A percentile compares a stretch with the other conserved stretches of the same genome.
Evolutionary conservation across 495 filamentous ascomycete species (phyloP).

Genomic region (Talaromyces trachyspermus): DNA sequence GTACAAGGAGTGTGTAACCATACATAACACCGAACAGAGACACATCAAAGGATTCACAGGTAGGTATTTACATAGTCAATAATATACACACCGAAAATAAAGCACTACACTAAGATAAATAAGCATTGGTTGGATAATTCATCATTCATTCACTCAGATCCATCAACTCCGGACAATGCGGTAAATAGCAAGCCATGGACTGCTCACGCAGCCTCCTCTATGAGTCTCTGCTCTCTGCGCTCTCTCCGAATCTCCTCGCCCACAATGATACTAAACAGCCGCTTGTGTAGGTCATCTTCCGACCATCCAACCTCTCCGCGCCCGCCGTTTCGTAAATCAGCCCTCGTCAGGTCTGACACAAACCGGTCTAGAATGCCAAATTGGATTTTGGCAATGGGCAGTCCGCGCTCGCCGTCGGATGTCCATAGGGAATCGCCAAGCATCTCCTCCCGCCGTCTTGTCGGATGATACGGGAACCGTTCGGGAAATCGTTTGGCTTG

Average conservation of each 20-base stretch:
- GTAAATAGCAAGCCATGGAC: too few relatives aligned
- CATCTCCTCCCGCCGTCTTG: conserved; percentile 30
- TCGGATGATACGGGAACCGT: conserved; percentile 32
- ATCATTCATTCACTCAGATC: too few relatives aligned
- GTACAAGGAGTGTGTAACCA: too few relatives aligned
- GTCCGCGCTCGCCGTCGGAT: conserved; percentile 34
- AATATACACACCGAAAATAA: too few relatives aligned
- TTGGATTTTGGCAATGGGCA: conserved; percentile 38
- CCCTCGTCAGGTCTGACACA: conserved; percentile 31
- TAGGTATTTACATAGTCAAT: too few relatives aligned
- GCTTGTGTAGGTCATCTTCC: conserved; percentile 37
- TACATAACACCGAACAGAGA: too few relatives aligned
- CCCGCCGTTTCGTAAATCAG: conserved; percentile 32
- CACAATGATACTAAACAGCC: conserved; percentile 42
- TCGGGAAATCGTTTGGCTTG: conserved; percentile 33
- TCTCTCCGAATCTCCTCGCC: conserved; percentile 40
- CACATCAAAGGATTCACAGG: too few relatives aligned
- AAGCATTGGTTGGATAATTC: too few relatives aligned
- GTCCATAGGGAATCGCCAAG: conserved; percentile 43
- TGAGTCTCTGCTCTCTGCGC: conserved; percentile 14
- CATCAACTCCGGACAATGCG: too few relatives aligned
- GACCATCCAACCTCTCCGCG: conserved; percentile 37
- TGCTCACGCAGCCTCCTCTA: too few relatives aligned
- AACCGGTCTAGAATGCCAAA: conserved; percentile 42
- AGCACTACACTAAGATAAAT: too few relatives aligned